Percentiles rank a stretch among this genome's conserved stretches.
These are phyloP conservation scores for Coemansia sp. DNA, from an alignment of 192 early-diverging fungal species.

Conservation along the genomic window DNA sequence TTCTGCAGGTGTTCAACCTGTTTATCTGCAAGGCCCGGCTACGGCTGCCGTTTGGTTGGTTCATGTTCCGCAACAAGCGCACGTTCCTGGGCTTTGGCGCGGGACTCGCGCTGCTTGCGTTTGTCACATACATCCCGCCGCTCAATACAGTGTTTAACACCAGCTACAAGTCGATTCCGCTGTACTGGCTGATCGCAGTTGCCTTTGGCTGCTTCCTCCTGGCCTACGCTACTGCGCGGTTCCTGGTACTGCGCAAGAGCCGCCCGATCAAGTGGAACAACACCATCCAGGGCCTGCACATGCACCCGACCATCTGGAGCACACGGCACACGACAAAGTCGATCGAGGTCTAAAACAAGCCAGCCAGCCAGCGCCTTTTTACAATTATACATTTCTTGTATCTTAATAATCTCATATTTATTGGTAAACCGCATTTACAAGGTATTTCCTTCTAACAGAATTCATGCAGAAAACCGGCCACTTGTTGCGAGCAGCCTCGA, in stretches of 20 bases:
- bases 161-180: conserved; percentile 62
- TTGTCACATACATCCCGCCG: conserved; percentile 84
- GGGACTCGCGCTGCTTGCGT: conserved; percentile 65
- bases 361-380: no score
- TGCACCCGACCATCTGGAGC: conserved; percentile 77
- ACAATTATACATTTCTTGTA: not conserved
- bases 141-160: conserved; percentile 78
- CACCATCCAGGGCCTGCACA: conserved; percentile 82
- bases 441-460: conserved; percentile 41
- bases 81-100: conserved; percentile 71
- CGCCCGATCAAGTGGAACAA: conserved; percentile 67
- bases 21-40: conserved; percentile 87
- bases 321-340: conserved; percentile 39
- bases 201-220: conserved; percentile 78
- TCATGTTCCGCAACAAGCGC: conserved; percentile 77
- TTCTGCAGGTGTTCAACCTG: conserved; percentile 89
- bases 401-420: not conserved
- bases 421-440: conserved; percentile 6
- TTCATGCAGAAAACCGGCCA: conserved; percentile 53
- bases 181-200: conserved; percentile 85
- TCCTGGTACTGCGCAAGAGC: conserved; percentile 61
- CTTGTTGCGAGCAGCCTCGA: conserved; percentile 17
- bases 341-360: conserved; percentile 8
- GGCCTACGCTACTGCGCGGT: conserved; percentile 69
- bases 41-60: conserved; percentile 72